Base-by-base conservation (phyloP, 257 asterid genomes). In the Rauvolfia tetraphylla region DNA sequence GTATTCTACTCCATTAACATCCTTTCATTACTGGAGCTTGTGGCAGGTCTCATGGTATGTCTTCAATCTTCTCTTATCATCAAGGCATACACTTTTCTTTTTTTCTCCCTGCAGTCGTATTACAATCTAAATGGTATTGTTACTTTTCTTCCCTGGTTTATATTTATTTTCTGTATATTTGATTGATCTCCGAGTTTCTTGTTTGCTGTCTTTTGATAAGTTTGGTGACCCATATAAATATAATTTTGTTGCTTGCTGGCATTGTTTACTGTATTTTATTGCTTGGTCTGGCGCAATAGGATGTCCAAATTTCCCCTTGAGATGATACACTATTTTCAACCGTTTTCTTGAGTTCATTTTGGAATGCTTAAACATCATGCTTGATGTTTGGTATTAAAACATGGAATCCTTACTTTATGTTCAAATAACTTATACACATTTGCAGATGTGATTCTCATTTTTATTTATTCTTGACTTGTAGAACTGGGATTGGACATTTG, bases 401-500 rank as follows among this genome's bases (percentile, higher is more conserved):
- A 11, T 44, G 39, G 8, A 25, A 0, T 22, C 41, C 54, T 29
- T 71, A 2, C 31, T n/a, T 71, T 46, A 27, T 25, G 31, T 69
- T 12, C 8, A 41, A 27, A 39, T n/a, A 7, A 1, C 38, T 4
- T 71, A 14, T 29, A 38, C 31, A 25, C 61, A 34, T 31, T 51
- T 29, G 20, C 11, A 27, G 29, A 15, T 31, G 31, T 38, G 53
- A n/a, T 68, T 51, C 80, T 77, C 57, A 77, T 53, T 12, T 59
- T 54, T 13, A 27, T 46, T 74, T 72, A 29, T 11, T 73, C 36
- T 49, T 84, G 76, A 63, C 68, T 76, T 85, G 82, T 97, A 95
- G 99, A 84, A 84, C 81, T 95, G 99, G 98, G 85, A 83, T 63
- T 92, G 99, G 99, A 85, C 90, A 71, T 84, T 61, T 63, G 86